Percentiles rank a stretch among this genome's conserved stretches.
phyloP scores from a whole-genome alignment of 1,284 basidiomycete species.

The Tilletia horrida region DNA sequence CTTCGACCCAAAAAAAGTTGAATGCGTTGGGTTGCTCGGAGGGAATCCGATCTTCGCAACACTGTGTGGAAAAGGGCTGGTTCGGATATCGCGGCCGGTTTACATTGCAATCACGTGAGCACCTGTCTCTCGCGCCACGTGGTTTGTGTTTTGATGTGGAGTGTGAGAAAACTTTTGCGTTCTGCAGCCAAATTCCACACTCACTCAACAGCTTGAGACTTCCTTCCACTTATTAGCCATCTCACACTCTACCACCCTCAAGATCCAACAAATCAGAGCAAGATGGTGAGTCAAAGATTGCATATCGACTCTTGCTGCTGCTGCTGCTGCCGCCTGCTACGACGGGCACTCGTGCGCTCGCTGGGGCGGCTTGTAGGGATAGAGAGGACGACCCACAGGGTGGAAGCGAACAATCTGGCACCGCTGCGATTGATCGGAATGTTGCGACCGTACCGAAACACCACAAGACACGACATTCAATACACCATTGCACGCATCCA shows the following conservation, averaged over 20 bases:
- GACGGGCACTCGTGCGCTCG: not conserved
- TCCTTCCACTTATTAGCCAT: constrained; percentile 2
- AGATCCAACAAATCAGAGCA: not conserved
- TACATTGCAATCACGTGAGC: not conserved
- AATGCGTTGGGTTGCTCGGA: not conserved
- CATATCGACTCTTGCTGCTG: not conserved
- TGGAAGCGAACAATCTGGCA: not conserved
- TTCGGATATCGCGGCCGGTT: not conserved
- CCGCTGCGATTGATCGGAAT: too few species aligned
- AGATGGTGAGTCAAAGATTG: not conserved
- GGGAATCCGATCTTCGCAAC: constrained; percentile 5
- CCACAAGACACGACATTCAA: too few species aligned
- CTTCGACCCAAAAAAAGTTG: constrained; percentile 5
- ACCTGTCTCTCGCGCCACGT: not conserved
- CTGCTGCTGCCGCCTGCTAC: not conserved
- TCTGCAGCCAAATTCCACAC: too few species aligned
- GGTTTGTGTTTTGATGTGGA: not conserved
- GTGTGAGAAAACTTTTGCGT: constrained; percentile 14
- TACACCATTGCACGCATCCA: too few species aligned
- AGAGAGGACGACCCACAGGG: too few species aligned
- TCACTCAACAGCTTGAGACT: too few species aligned
- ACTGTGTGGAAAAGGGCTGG: not conserved
- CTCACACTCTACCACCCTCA: not conserved
- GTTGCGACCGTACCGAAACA: too few species aligned
- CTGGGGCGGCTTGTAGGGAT: not conserved